phyloP scores from a whole-genome alignment of 805 yeast species.

The fission yeast (Schizosaccharomyces pombe) region DNA sequence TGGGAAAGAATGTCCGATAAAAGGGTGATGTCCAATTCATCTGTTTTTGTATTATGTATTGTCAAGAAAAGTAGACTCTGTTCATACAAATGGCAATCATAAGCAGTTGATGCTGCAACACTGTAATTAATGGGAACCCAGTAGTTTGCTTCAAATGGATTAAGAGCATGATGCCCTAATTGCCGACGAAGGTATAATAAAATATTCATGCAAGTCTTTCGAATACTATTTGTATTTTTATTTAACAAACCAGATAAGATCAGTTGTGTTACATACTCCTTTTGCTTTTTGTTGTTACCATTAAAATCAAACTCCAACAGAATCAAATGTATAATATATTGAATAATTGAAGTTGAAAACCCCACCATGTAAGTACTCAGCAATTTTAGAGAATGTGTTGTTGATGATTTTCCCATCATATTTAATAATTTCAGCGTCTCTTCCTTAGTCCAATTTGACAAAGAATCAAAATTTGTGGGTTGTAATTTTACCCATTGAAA shows the following conservation, averaged over 20 bases:
- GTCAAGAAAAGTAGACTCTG: slow-evolving; percentile 17
- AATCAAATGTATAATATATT: neutral
- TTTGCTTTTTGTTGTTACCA: neutral
- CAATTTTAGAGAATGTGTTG: neutral
- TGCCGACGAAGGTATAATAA: neutral
- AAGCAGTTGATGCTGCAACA: slow-evolving; percentile 11
- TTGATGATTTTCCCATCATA: neutral
- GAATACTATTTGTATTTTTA: neutral
- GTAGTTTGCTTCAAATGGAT: neutral
- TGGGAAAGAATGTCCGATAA: slow-evolving; percentile 23
- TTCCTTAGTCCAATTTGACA: no score
- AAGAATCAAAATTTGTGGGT: no score
- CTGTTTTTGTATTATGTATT: slow-evolving; percentile 13
- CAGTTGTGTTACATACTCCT: neutral
- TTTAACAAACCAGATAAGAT: neutral
- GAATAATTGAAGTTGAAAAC: neutral
- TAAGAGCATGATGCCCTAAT: neutral
- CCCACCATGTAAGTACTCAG: neutral
- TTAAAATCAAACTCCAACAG: neutral
- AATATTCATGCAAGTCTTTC: neutral
- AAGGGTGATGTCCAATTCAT: slow-evolving; percentile 4
- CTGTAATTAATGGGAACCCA: slow-evolving; percentile 10
- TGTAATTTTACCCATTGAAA: no score
- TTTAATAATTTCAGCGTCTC: no score
- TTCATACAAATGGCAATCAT: slow-evolving; percentile 11